Conservation (phyloP, 2,329 filamentous ascomycete genomes). For the Aspergillus sp. region DNA sequence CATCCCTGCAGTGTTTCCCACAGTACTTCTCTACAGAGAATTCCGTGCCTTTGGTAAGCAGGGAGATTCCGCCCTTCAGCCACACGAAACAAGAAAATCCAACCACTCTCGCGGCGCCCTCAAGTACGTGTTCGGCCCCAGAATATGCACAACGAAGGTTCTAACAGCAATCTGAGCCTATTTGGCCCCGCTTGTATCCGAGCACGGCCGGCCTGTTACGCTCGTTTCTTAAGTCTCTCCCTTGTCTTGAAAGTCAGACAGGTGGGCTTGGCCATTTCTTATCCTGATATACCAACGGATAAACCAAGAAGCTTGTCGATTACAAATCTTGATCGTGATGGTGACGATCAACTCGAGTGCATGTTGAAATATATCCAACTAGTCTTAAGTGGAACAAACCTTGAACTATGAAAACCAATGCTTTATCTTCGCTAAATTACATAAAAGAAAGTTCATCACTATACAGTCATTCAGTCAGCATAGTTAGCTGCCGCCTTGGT, state of each 20-base stretch:
- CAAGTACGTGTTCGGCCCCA: too few species aligned
- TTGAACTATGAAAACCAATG: neutral
- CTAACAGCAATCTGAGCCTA: too few species aligned
- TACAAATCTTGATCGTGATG: neutral
- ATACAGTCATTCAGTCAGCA: slow-evolving; percentile 20
- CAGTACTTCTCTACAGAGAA: neutral
- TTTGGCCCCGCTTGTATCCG: too few species aligned
- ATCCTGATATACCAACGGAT: too few species aligned
- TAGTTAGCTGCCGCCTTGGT: slow-evolving; percentile 49
- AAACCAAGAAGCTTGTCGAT: neutral
- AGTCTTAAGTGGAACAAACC: neutral
- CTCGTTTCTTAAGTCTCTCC: too few species aligned
- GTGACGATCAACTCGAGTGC: neutral
- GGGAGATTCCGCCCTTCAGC: neutral
- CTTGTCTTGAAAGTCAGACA: too few species aligned
- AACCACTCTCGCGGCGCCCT: neutral
- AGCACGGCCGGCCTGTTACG: too few species aligned
- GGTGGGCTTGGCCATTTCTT: neutral
- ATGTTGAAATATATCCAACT: neutral
- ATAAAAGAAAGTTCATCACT: neutral
- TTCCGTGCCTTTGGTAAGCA: neutral
- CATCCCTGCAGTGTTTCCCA: neutral
- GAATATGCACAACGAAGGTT: too few species aligned
- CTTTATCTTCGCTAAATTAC: neutral
- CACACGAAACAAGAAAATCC: neutral